Conservation (phyloP, 2,329 filamentous ascomycete species). For the Kalmusia sp. region DNA sequence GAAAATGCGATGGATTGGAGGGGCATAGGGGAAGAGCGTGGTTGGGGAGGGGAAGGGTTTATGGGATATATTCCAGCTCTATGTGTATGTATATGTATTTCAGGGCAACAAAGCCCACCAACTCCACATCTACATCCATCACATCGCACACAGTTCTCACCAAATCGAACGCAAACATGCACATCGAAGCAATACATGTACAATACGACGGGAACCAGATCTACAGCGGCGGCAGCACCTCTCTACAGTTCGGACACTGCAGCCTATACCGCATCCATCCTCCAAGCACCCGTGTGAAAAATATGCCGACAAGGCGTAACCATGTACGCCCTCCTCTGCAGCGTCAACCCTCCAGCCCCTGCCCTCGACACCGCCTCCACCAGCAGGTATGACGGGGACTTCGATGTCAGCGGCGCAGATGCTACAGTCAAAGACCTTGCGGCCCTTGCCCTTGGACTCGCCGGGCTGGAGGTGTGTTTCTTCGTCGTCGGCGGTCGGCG, state of each 20-base stretch:
- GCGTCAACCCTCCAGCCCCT: constrained; percentile 63
- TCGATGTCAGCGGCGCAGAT: constrained; percentile 94
- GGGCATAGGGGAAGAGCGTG: no score
- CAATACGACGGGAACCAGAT: no score
- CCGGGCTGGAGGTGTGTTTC: constrained; percentile 37
- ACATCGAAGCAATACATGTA: no score
- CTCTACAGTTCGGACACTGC: constrained; percentile 94
- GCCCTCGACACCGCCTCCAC: constrained; percentile 39
- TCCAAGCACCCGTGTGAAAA: constrained; percentile 92
- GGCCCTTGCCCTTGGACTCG: constrained; percentile 61
- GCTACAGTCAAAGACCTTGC: constrained; percentile 81
- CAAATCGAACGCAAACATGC: no score
- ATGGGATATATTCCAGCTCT: no score
- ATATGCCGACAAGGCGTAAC: constrained; percentile 96
- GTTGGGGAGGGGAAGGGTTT: no score
- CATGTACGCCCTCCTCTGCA: constrained; percentile 89
- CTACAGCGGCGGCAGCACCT: constrained; percentile 84
- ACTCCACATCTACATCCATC: no score
- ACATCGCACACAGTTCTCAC: no score
- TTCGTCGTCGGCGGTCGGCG: constrained; percentile 21
- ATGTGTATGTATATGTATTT: not conserved
- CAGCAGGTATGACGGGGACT: constrained; percentile 76
- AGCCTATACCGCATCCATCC: constrained; percentile 92
- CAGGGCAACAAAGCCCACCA: no score
- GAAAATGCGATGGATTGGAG: no score